Percentiles rank a stretch among this genome's conserved stretches.
These are phyloP conservation scores for Coemansia sp. DNA, from an alignment of 192 early-diverging fungal genomes.

Conservation along the genomic window DNA sequence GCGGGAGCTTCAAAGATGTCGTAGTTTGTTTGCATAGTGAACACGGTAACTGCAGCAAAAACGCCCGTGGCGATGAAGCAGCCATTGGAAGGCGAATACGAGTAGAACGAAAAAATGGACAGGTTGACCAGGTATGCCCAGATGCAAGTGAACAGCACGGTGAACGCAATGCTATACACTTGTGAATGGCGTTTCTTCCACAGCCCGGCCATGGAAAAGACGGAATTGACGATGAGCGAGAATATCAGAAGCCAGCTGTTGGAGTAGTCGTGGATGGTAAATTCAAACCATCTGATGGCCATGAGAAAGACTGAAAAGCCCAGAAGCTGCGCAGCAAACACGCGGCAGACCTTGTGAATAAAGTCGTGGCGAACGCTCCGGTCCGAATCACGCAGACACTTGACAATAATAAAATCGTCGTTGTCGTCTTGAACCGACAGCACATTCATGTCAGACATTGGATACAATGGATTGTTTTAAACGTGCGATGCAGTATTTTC, in stretches of 20 bases:
- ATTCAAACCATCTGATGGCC: conserved; percentile 1
- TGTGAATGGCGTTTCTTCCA: neutral
- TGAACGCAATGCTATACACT: neutral
- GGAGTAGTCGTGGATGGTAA: conserved; percentile 1
- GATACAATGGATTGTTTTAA: too few species aligned
- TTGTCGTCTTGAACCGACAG: neutral
- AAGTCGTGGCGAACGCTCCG: neutral
- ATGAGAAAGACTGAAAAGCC: conserved; percentile 1
- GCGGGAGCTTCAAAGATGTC: neutral
- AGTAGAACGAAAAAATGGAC: neutral
- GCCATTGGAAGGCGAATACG: conserved; percentile 1
- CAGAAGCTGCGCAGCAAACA: conserved; percentile 1
- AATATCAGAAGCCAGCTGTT: conserved; percentile 3
- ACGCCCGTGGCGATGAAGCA: conserved; percentile 1
- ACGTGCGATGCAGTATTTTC: neutral
- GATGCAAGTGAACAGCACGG: neutral
- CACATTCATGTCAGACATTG: neutral
- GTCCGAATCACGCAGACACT: neutral
- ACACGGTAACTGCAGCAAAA: neutral
- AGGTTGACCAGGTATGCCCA: conserved; percentile 1
- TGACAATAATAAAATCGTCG: conserved; percentile 1
- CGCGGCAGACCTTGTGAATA: neutral
- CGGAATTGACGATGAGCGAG: neutral
- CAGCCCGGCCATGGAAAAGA: neutral
- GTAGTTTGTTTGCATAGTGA: neutral